Conservation (phyloP, 768 basidiomycete genomes). For the Amanita pallidorosea region DNA sequence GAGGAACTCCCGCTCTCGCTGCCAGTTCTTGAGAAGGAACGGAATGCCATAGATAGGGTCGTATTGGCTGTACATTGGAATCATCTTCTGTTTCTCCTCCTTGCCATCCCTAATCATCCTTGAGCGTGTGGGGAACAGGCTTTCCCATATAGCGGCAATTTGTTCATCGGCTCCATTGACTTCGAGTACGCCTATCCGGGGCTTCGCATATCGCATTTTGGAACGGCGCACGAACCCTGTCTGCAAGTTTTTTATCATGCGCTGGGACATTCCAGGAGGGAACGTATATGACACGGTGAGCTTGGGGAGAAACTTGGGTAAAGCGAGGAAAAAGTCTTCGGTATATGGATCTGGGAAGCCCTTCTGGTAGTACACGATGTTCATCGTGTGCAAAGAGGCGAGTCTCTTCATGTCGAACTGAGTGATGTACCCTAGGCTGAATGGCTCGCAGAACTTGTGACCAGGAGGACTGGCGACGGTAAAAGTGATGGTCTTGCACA, state of each 20-base stretch:
- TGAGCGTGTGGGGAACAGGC: not conserved
- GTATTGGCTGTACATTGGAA: not conserved
- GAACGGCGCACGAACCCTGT: not conserved
- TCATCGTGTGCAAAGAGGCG: not conserved
- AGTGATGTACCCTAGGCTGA: not conserved
- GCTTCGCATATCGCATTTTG: slow-evolving; percentile 1
- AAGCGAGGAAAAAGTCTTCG: slow-evolving; percentile 1
- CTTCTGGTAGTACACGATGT: not conserved
- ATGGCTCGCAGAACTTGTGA: too few relatives aligned
- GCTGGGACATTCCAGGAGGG: not conserved
- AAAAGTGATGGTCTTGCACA: slow-evolving; percentile 1
- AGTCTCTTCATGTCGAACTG: not conserved
- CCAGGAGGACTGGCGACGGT: not conserved
- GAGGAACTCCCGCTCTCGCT: not conserved
- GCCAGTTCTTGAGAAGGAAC: not conserved
- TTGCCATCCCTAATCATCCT: slow-evolving; percentile 1
- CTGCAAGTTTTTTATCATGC: not conserved
- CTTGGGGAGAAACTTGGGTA: not conserved
- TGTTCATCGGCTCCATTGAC: slow-evolving; percentile 1
- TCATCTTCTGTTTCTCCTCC: not conserved
- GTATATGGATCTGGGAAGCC: slow-evolving; percentile 3
- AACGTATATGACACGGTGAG: slow-evolving; percentile 2
- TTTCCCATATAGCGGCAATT: slow-evolving; percentile 5
- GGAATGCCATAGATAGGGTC: not conserved
- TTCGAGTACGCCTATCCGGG: slow-evolving; percentile 1